Conservation (phyloP, 352 stramenopile species). For the Phytophthora brassicae region DNA sequence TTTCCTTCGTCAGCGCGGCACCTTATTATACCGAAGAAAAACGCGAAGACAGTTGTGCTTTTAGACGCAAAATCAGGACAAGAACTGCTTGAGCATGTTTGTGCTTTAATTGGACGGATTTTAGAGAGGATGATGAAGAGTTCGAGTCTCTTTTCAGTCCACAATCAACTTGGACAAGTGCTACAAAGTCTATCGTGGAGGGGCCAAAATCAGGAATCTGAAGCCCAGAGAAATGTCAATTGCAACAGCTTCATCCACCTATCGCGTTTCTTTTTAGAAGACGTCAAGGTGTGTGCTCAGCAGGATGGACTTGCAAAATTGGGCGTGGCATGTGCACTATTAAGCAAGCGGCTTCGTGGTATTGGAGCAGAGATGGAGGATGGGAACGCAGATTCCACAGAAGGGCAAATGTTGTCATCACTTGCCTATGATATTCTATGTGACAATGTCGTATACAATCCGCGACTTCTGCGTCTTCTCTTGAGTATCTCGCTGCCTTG, state of each 20-base stretch:
- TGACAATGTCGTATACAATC: conserved; percentile 68
- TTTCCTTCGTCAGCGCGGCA: conserved; percentile 41
- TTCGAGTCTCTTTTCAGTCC: conserved; percentile 9
- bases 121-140: conserved; percentile 28
- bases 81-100: conserved; percentile 47
- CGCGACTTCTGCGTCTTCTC: conserved; percentile 52
- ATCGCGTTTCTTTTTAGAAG: conserved; percentile 36
- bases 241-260: conserved; percentile 31
- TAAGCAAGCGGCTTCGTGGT: conserved; percentile 49
- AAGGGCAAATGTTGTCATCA: conserved; percentile 21
- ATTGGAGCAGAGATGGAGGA: conserved; percentile 20
- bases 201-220: neutral
- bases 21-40: conserved; percentile 28
- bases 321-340: conserved; percentile 34
- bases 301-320: conserved; percentile 45
- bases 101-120: conserved; percentile 34
- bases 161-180: conserved; percentile 23
- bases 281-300: conserved; percentile 37
- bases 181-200: conserved; percentile 15
- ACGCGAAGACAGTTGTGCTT: conserved; percentile 36
- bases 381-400: neutral
- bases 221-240: neutral
- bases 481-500: conserved; percentile 43
- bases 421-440: conserved; percentile 55
- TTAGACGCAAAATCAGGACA: conserved; percentile 43